Evolutionary conservation across 2,329 filamentous ascomycete species (phyloP).

Genomic region (Pestalotiopsis sp.): DNA sequence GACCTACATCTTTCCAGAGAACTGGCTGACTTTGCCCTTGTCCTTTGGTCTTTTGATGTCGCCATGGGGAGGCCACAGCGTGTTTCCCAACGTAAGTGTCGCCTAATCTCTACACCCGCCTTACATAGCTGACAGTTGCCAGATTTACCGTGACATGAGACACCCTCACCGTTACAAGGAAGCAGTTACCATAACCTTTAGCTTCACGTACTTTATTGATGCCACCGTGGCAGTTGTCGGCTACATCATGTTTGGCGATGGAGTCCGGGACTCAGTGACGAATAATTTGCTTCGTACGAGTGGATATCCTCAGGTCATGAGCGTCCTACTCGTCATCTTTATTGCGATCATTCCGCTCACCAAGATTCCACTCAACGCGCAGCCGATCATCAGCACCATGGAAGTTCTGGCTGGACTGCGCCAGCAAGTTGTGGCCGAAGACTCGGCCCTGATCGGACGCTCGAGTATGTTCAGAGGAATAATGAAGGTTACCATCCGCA

Average conservation of each 20-base stretch:
- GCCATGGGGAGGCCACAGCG: slow-evolving; percentile 63
- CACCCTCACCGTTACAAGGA: slow-evolving; percentile 76
- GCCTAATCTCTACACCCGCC: background rate
- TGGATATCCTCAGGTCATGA: slow-evolving; percentile 74
- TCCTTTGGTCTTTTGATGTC: slow-evolving; percentile 90
- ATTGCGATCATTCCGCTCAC: slow-evolving; percentile 93
- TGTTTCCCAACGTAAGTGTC: slow-evolving; percentile 73
- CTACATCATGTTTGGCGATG: slow-evolving; percentile 91
- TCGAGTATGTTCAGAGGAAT: slow-evolving; percentile 59
- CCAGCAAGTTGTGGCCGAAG: slow-evolving; percentile 44
- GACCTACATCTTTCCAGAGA: slow-evolving; percentile 80
- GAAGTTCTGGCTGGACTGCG: slow-evolving; percentile 79
- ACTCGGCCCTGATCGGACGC: slow-evolving; percentile 51
- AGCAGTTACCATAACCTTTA: slow-evolving; percentile 78
- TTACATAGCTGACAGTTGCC: slow-evolving; percentile 11
- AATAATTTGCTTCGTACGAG: slow-evolving; percentile 78
- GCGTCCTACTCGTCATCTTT: slow-evolving; percentile 80
- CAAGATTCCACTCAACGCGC: slow-evolving; percentile 88
- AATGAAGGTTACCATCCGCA: slow-evolving; percentile 61
- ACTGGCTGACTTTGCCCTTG: slow-evolving; percentile 85
- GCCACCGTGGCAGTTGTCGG: slow-evolving; percentile 80
- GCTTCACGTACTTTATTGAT: slow-evolving; percentile 86
- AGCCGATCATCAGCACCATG: slow-evolving; percentile 82
- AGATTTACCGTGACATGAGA: slow-evolving; percentile 65
- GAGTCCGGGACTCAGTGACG: slow-evolving; percentile 86